These are phyloP conservation scores for Lophium mytilinum DNA, from an alignment of 495 filamentous ascomycete genomes.

Conservation along the genomic window DNA sequence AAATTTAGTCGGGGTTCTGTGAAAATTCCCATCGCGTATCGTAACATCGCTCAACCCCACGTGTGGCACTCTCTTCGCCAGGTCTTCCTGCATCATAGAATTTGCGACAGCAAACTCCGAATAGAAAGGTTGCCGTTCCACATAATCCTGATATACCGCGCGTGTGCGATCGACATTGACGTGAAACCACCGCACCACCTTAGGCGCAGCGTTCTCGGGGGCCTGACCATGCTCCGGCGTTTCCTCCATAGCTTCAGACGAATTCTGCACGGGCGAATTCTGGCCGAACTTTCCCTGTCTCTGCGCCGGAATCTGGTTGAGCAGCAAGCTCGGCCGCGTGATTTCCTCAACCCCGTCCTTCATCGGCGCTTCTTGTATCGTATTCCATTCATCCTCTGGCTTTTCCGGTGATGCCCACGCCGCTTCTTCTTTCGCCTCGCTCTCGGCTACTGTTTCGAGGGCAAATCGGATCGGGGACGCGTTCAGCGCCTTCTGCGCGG, in stretches of 20 bases:
- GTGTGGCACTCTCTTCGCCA: slow-evolving; percentile 26
- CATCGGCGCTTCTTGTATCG: background rate
- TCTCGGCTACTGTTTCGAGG: slow-evolving; percentile 11
- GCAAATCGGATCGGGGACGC: slow-evolving; percentile 37
- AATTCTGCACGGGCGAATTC: too few relatives aligned
- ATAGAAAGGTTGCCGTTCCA: slow-evolving; percentile 35
- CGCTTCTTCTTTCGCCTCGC: background rate
- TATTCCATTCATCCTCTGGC: background rate
- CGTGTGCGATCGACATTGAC: slow-evolving; percentile 25
- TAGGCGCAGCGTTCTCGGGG: background rate
- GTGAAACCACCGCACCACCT: slow-evolving; percentile 14
- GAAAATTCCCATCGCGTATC: slow-evolving; percentile 18
- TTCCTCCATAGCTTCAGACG: background rate
- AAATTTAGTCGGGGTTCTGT: slow-evolving; percentile 22
- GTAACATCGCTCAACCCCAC: slow-evolving; percentile 30
- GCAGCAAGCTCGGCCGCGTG: slow-evolving; percentile 6
- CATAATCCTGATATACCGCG: slow-evolving; percentile 34
- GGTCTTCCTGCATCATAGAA: slow-evolving; percentile 25
- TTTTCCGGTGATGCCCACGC: background rate
- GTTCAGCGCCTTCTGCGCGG: slow-evolving; percentile 32
- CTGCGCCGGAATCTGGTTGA: background rate
- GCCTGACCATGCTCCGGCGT: background rate
- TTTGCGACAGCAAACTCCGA: slow-evolving; percentile 27
- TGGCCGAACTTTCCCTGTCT: too few relatives aligned
- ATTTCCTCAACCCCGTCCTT: slow-evolving; percentile 19